These are phyloP conservation scores for Rubus parviflorus DNA, from an alignment of 306 rosid species.

Conservation along the genomic window DNA sequence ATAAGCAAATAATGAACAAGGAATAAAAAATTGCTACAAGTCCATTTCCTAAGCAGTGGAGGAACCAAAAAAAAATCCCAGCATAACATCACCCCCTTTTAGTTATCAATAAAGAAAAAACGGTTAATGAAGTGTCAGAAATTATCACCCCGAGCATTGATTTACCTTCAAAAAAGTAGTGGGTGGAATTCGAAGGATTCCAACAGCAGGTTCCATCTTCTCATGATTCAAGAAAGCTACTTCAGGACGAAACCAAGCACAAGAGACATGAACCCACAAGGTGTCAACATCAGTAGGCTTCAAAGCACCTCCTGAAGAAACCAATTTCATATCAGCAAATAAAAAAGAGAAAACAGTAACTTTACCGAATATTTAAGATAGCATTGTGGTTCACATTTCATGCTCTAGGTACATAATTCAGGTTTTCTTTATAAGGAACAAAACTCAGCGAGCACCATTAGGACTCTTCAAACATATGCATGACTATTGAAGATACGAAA, in stretches of 20 bases:
- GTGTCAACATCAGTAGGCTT: conserved; percentile 92
- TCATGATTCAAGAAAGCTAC: conserved; percentile 74
- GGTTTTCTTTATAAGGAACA: background rate
- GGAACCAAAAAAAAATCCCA: background rate
- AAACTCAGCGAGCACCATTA: conserved; percentile 6
- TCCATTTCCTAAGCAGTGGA: background rate
- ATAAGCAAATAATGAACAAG: background rate
- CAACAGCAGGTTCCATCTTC: conserved; percentile 93
- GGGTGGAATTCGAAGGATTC: conserved; percentile 81
- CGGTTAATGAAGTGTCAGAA: background rate
- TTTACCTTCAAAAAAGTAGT: conserved; percentile 74
- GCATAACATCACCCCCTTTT: background rate
- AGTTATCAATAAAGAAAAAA: background rate
- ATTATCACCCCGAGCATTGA: background rate
- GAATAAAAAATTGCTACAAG: background rate
- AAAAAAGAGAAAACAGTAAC: conserved; percentile 15
- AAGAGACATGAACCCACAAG: conserved; percentile 91
- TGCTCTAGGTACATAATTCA: background rate
- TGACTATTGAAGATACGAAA: background rate
- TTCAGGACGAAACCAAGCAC: conserved; percentile 96
- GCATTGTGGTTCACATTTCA: background rate
- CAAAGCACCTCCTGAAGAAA: conserved; percentile 84
- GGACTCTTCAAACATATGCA: background rate
- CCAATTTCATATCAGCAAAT: conserved; percentile 23
- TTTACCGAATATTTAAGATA: background rate